phyloP scores from a whole-genome alignment of 2,329 filamentous ascomycete species.

The Helminthosporium solani region DNA sequence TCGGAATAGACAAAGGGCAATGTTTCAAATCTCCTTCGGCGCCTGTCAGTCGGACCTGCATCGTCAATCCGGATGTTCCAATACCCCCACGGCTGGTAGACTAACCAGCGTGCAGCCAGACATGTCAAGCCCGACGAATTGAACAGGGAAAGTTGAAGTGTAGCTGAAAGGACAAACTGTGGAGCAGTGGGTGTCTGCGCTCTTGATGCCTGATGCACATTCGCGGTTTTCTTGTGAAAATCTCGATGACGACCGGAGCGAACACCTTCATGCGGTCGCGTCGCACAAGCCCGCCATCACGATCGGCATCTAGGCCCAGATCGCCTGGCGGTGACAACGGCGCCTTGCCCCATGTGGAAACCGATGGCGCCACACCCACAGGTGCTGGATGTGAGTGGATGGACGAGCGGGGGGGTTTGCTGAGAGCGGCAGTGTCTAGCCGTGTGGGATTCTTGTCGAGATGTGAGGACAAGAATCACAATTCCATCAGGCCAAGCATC shows the following conservation, averaged over 20 bases:
- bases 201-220: not conserved
- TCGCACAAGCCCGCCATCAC: constrained; percentile 21
- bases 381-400: constrained; percentile 18
- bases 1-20: too few relatives aligned
- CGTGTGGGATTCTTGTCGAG: too few relatives aligned
- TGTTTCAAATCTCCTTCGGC: too few relatives aligned
- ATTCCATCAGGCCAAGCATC: not conserved
- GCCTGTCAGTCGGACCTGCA: too few relatives aligned
- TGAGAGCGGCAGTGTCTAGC: constrained; percentile 28
- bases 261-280: constrained; percentile 16
- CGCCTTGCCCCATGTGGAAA: constrained; percentile 11
- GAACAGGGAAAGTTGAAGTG: too few relatives aligned
- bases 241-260: constrained; percentile 4
- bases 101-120: too few relatives aligned
- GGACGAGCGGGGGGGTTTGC: not conserved
- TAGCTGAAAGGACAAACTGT: too few relatives aligned
- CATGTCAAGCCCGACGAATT: too few relatives aligned
- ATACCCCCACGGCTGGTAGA: too few relatives aligned
- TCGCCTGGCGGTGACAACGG: constrained; percentile 20
- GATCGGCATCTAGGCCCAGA: constrained; percentile 22
- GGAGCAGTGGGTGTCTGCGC: too few relatives aligned
- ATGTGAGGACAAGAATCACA: constrained; percentile 11
- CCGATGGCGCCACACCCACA: constrained; percentile 20
- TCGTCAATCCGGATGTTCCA: too few relatives aligned
- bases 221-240: constrained; percentile 18